A percentile compares a stretch with the other conserved stretches of the same genome.
phyloP scores from a whole-genome alignment of 192 early-diverging fungal genomes.

The Radiomyces spectabilis region DNA sequence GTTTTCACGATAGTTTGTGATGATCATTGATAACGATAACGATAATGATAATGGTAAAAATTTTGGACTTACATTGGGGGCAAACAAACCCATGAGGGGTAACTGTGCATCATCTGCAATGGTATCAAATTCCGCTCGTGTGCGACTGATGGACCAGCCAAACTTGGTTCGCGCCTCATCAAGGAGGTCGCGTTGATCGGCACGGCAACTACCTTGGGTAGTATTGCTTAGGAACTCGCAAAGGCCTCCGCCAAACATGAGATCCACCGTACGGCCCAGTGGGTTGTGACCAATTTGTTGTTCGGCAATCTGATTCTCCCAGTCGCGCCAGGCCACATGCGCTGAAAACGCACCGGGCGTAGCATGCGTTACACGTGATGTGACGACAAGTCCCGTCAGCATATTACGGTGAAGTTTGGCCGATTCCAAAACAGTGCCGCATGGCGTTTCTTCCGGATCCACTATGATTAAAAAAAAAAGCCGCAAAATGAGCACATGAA shows the following conservation, averaged over 20 bases:
- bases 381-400: slow-evolving; percentile 48
- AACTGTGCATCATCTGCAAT: slow-evolving; percentile 8
- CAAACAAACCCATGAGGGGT: slow-evolving; percentile 42
- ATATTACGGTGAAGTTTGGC: slow-evolving; percentile 37
- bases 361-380: slow-evolving; percentile 53
- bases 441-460: slow-evolving; percentile 27
- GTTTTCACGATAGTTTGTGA: no score
- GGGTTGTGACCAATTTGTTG: slow-evolving; percentile 39
- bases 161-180: slow-evolving; percentile 5
- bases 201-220: slow-evolving; percentile 27
- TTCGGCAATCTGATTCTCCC: slow-evolving; percentile 45
- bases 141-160: slow-evolving; percentile 8
- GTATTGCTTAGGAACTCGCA: slow-evolving; percentile 40
- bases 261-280: slow-evolving; percentile 28
- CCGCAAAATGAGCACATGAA: background rate
- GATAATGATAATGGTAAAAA: background rate
- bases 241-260: slow-evolving; percentile 47
- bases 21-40: no score
- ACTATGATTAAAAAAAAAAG: slow-evolving; percentile 7
- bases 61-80: slow-evolving; percentile 14
- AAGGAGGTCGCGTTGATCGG: slow-evolving; percentile 35
- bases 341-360: slow-evolving; percentile 53
- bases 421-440: slow-evolving; percentile 54
- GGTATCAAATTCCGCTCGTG: slow-evolving; percentile 11
- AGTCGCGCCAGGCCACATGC: slow-evolving; percentile 39